Evolutionary conservation across 2,329 filamentous ascomycete genomes (phyloP).

Genomic region (Fusarium lateritium): DNA sequence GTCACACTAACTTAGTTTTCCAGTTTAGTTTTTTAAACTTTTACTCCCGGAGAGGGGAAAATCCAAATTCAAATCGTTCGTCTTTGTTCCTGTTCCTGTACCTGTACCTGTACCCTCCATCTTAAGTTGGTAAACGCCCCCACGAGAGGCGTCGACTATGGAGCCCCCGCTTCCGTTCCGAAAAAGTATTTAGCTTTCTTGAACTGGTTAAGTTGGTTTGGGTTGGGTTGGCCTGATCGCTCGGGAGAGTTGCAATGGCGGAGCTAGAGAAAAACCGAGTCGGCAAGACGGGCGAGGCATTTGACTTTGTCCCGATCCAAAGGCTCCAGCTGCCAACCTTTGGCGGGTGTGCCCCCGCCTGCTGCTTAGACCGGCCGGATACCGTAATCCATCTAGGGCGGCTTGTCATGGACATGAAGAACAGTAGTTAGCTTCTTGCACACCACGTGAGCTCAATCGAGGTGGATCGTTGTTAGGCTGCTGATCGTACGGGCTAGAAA

Average conservation of each 20-base stretch:
- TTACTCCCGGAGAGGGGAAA: neutral
- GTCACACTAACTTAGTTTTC: constrained; percentile 7
- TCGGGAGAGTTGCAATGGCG: constrained; percentile 17
- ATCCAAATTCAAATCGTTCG: constrained; percentile 12
- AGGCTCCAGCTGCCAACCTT: constrained; percentile 17
- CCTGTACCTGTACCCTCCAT: constrained; percentile 24
- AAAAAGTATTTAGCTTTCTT: constrained; percentile 30
- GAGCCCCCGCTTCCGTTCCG: constrained; percentile 28
- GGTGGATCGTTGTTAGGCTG: constrained; percentile 19
- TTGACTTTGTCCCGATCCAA: constrained; percentile 32
- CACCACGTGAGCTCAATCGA: constrained; percentile 30
- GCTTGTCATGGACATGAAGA: constrained; percentile 13
- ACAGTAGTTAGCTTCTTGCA: constrained; percentile 10
- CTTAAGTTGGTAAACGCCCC: constrained; percentile 12
- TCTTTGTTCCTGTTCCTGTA: constrained; percentile 33
- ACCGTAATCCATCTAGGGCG: constrained; percentile 16
- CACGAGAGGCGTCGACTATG: constrained; percentile 33
- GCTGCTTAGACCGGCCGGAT: constrained; percentile 7
- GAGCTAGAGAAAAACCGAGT: constrained; percentile 22
- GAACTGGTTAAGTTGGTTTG: neutral
- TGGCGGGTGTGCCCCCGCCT: constrained; percentile 22
- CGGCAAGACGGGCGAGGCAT: constrained; percentile 41
- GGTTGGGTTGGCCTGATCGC: constrained; percentile 9
- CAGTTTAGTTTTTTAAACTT: constrained; percentile 14
- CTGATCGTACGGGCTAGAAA: constrained; percentile 13